These are phyloP conservation scores for Pythium biforme DNA, from an alignment of 352 stramenopile genomes.

Conservation along the genomic window DNA sequence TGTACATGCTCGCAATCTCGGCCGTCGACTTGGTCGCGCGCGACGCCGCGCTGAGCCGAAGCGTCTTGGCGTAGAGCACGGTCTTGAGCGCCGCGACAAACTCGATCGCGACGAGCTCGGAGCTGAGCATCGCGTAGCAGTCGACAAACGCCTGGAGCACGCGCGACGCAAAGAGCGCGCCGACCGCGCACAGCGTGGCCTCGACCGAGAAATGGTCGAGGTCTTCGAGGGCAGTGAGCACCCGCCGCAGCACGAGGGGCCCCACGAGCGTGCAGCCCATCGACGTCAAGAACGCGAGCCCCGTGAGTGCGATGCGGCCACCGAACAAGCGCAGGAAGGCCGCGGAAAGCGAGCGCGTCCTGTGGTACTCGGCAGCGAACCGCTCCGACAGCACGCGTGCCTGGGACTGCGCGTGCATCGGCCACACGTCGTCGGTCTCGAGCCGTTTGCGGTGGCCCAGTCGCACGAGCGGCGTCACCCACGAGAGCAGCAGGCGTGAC, in stretches of 20 bases:
- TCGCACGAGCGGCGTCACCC: conserved; percentile 48
- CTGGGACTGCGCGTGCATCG: conserved; percentile 15
- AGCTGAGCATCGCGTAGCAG: conserved; percentile 46
- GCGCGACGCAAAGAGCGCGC: conserved; percentile 38
- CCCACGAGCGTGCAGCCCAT: conserved; percentile 45
- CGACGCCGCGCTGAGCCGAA: conserved; percentile 41
- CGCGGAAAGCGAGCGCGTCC: conserved; percentile 33
- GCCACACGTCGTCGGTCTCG: conserved; percentile 44
- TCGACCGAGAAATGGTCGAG: conserved; percentile 33
- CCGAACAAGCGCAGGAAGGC: conserved; percentile 34
- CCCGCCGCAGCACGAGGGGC: conserved; percentile 27
- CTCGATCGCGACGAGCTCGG: conserved; percentile 55
- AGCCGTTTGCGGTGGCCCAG: conserved; percentile 49
- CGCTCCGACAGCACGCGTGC: neutral
- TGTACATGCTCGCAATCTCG: conserved; percentile 62
- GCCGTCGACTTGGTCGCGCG: conserved; percentile 45
- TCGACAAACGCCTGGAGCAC: conserved; percentile 54
- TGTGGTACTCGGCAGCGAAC: neutral
- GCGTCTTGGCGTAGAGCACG: conserved; percentile 47
- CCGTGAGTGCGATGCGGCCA: conserved; percentile 32
- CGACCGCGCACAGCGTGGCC: conserved; percentile 34
- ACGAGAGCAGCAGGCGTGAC: conserved; percentile 48
- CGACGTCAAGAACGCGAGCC: conserved; percentile 34
- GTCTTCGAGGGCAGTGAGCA: too few relatives aligned
- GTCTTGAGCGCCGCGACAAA: conserved; percentile 47